Evolutionary conservation across 192 early-diverging fungal species (phyloP), one percentile per base, ranked within the genome.

Genomic region (Phlyctochytrium arcticum): DNA sequence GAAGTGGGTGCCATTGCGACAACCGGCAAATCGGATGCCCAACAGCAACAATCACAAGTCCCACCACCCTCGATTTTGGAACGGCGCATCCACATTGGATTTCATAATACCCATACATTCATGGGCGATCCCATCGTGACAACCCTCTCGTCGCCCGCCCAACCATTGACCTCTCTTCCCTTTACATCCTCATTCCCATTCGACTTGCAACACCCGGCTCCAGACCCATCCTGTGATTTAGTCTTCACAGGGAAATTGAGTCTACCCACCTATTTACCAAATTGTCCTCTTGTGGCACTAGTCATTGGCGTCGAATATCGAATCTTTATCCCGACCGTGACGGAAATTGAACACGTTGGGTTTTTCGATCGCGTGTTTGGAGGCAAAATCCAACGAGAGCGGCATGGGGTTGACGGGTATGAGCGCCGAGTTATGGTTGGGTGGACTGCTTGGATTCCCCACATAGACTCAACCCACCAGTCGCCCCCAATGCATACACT

Each of bases 101-200:
- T 80, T 35, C 80, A 82, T 62, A 82, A 82, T 62, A 61, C 64
- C 21, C 71, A 72, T 42, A 65, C 63, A 17, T 82, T 82, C 55
- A 21, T 82, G 6, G 15, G 46, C 8, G 26, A 54, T 1, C 76
- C 80, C 24, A 39, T 66, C 48, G 66, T 77, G n/a, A n/a, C n/a
- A n/a, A n/a, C n/a, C 57, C 61, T 69, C 21, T 72, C 56, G 5
- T 65, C 72, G 21, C 59, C 72, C 31, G 9, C 36, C 36, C n/a
- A n/a, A n/a, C n/a, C n/a, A n/a, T n/a, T n/a, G n/a, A 69, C 37
- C 60, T 33, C 49, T 61, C 24, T 53, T 67, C 36, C 57, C 56
- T n/a, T n/a, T n/a, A n/a, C n/a, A n/a, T n/a, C n/a, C n/a, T n/a
- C n/a, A n/a, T n/a, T n/a, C n/a, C n/a, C n/a, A n/a, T n/a, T n/a